Base-by-base conservation (phyloP, 2,329 filamentous ascomycete species). In the Hymenoscyphus infarciens region DNA sequence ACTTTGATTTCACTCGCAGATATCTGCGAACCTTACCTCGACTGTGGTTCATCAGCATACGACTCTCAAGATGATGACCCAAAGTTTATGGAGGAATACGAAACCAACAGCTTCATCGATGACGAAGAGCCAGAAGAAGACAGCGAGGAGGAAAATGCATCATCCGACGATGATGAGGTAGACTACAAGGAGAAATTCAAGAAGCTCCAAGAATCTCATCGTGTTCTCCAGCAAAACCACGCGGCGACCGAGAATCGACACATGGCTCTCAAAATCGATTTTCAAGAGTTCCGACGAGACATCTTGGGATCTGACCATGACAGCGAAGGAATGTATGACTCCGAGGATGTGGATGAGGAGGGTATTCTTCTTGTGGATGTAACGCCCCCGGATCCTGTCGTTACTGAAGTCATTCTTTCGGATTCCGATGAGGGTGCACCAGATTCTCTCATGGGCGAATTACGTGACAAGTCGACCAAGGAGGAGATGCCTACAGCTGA, bases 401-500 rank as follows among this genome's bases (percentile, higher is more conserved):
- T 68, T 7, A 62, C 63, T 6, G 70, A 72, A 11, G 56, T 72
- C 22, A 58, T 70, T 4, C 42, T 70, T 6, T 63, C 65, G 38
- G 62, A 64, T n/a, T 39, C 60, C n/a, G 69, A 67, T 15, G 63
- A 64, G 31, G 64, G 62, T 57, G 63, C 64, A 42, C 61, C 66
- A 7, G 61, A 68, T 33, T 52, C 45, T 25, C 19, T 52, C 19
- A 52, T 52, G 45, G 45, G 19, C 5, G 45, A 52, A 13, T 15
- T 52, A 19, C 45, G 52, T 60, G 27, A 69, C 63, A 38, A 60
- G 64, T 25, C 35, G 15, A n/a, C 13, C 11, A 16, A 56, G 29
- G 16, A 39, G 38, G 19, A 61, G 39, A 56, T 33, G 62, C 22
- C 77, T 59, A 68, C 74, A 19, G 77, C 77, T 29, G 78, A 74